These are phyloP conservation scores for Malus sieversii DNA, from an alignment of 306 rosid genomes.

Conservation along the genomic window DNA sequence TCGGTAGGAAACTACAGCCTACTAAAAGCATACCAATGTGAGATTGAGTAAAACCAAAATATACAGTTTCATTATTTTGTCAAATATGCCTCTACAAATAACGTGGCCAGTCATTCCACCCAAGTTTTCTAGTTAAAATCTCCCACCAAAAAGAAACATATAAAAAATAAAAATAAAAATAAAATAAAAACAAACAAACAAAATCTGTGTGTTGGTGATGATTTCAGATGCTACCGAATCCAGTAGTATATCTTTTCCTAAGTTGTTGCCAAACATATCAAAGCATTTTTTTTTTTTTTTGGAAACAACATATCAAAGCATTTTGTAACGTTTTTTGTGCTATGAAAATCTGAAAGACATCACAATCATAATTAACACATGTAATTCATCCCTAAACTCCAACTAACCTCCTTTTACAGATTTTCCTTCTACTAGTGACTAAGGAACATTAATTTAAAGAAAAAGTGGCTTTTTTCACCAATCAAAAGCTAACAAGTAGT, in stretches of 20 bases:
- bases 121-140: not conserved
- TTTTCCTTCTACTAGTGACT: not conserved
- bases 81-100: not conserved
- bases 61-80: no score
- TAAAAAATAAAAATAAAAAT: not conserved
- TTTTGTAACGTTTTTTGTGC: not conserved
- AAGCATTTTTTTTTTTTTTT: not conserved
- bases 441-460: not conserved
- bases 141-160: not conserved
- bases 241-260: not conserved
- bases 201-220: not conserved
- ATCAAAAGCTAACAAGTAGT: not conserved
- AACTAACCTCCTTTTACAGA: not conserved
- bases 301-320: not conserved
- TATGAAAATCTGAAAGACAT: not conserved
- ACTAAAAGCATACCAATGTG: no score
- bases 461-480: not conserved
- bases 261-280: not conserved
- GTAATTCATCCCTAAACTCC: not conserved
- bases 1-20: not conserved
- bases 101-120: rapidly evolving
- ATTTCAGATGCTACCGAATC: not conserved
- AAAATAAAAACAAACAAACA: not conserved
- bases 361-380: not conserved
- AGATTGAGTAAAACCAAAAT: not conserved